Evolutionary conservation across 331 rosid genomes (phyloP).

Genomic region (Rosa hybrid): DNA sequence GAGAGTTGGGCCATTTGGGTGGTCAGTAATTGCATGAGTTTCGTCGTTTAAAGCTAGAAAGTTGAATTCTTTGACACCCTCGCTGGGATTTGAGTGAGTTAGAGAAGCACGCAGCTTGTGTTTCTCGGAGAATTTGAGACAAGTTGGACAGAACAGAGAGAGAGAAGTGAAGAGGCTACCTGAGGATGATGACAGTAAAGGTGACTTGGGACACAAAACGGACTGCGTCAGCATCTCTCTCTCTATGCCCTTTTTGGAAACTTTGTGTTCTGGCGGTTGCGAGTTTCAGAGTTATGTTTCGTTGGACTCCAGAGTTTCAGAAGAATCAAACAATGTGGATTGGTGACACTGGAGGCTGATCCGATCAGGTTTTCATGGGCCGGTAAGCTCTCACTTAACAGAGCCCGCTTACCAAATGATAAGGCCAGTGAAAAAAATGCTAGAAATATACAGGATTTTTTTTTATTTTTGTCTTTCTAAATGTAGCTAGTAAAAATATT

Average conservation of each 20-base stretch:
- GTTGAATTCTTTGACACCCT: constrained; percentile 21
- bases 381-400: not conserved
- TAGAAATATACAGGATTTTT: no score
- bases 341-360: not conserved
- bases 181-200: constrained; percentile 30
- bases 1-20: constrained; percentile 16
- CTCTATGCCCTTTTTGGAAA: not conserved
- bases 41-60: constrained; percentile 18
- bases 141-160: constrained; percentile 23
- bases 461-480: no score
- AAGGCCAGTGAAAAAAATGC: not conserved
- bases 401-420: no score
- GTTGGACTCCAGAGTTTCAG: not conserved
- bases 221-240: constrained; percentile 8
- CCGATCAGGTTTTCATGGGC: not conserved
- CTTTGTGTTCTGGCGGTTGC: not conserved
- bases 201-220: constrained; percentile 14
- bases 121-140: constrained; percentile 12
- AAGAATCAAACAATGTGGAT: not conserved
- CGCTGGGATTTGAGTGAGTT: constrained; percentile 17
- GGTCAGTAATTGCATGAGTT: constrained; percentile 9
- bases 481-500: no score
- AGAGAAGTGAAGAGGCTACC: constrained; percentile 18
- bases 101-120: constrained; percentile 16
- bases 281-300: not conserved